Evolutionary conservation across 306 rosid species (phyloP), one percentile per base, ranked within the genome.

Genomic region (Urtica urens): DNA sequence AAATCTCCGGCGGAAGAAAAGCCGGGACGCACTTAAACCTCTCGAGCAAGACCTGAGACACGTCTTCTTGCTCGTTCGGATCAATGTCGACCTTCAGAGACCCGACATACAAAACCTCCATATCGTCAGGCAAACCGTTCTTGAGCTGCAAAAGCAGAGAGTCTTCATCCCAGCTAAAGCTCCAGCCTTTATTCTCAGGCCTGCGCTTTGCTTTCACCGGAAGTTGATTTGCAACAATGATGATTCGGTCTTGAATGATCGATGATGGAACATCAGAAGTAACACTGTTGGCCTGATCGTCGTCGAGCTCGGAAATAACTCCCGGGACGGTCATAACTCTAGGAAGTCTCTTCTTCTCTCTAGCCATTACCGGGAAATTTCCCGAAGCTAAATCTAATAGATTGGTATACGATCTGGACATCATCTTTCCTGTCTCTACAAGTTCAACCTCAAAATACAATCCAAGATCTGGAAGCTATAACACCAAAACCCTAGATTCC

Each of bases 11-110:
- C 0, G 87, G 87, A 39, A 79, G 51, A 50, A 79, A 79, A 0
- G 87, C 81, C 0, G 87, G 87, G 20, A 79, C 87, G 29, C 87
- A 75, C 63, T 73, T 73, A 28, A 79, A 79, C 68, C 67, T 72
- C 20, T 79, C 87, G 55, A 79, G 70, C 59, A 79, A 53, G 35
- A 75, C 58, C 53, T 72, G 83, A 0, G 87, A 73, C 2, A 79
- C 78, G 46, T 79, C 83, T 24, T 79, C 87, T 16, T 79, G 87
- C 18, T 79, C 87, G 0, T 9, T 40, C 2, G 25, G 14, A 38
- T 76, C 87, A 25, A 79, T 53, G 38, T 79, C 87, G 4, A 57
- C 78, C 23, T 23, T 64, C 73, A 79, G 54, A 2, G 87, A 79
- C 13, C 87, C 87, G 2, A 79, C 78, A 60, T 79, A 79, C 51